Percentiles rank a stretch among this genome's conserved stretches.
Evolutionary conservation across 768 basidiomycete species (phyloP).

Genomic region (Psilocybe azurescens): DNA sequence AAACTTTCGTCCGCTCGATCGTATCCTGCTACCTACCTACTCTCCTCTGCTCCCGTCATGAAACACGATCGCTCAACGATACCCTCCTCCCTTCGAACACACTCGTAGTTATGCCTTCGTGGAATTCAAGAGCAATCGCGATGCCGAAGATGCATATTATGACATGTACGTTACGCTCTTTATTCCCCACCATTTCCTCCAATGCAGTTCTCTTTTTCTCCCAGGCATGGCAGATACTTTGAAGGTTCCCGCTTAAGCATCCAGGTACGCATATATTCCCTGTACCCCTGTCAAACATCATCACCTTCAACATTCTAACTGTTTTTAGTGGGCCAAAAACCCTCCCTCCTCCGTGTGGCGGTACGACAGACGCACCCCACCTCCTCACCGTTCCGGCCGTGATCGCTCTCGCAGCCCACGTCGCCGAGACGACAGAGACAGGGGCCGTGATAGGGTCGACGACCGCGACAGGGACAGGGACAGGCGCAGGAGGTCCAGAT

Average conservation of each 20-base stretch:
- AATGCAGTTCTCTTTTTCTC: background rate
- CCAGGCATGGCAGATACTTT: conserved; percentile 42
- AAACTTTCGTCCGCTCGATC: conserved; percentile 17
- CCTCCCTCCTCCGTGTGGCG: conserved; percentile 44
- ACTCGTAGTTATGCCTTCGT: conserved; percentile 44
- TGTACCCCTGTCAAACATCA: background rate
- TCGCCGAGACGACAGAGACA: conserved; percentile 32
- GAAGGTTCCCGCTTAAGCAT: conserved; percentile 43
- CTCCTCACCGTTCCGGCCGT: conserved; percentile 22
- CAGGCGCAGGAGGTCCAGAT: conserved; percentile 27
- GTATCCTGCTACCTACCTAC: conserved; percentile 21
- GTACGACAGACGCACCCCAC: conserved; percentile 36
- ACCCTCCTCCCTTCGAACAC: conserved; percentile 23
- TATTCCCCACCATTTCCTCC: background rate
- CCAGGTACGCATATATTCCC: conserved; percentile 28
- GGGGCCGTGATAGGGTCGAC: conserved; percentile 5
- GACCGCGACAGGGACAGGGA: conserved; percentile 26
- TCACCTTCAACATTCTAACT: background rate
- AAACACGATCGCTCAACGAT: conserved; percentile 40
- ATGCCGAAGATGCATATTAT: conserved; percentile 44
- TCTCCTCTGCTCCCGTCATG: background rate
- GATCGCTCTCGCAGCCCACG: conserved; percentile 35
- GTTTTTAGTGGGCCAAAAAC: conserved; percentile 42
- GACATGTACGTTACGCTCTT: conserved; percentile 35
- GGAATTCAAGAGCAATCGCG: conserved; percentile 40